Conservation (phyloP, 345 rosid species). For the Rhodomyrtus tomentosa region DNA sequence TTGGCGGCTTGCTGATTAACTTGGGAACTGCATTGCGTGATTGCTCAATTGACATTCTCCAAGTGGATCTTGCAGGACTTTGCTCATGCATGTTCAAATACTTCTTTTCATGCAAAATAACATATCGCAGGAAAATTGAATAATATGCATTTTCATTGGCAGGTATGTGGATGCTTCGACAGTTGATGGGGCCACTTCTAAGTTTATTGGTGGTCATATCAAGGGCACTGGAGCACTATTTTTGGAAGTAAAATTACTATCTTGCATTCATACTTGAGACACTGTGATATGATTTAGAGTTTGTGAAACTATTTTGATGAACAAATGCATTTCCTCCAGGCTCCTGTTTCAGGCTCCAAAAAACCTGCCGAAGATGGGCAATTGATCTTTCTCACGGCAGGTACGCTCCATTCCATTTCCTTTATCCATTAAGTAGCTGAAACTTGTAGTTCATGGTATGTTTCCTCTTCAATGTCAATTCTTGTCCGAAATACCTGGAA, state of each 20-base stretch:
- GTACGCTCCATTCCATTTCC: neutral
- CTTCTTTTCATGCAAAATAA: neutral
- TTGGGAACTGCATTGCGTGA: neutral
- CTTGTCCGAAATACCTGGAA: neutral
- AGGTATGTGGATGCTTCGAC: slow-evolving; percentile 94
- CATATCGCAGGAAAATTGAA: neutral
- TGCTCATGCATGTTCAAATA: neutral
- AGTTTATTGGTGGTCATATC: slow-evolving; percentile 40
- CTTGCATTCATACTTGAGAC: neutral
- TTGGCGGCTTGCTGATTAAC: neutral
- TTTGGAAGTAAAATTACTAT: slow-evolving; percentile 50
- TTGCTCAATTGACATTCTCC: neutral
- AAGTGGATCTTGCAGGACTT: neutral
- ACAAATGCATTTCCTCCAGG: slow-evolving; percentile 22
- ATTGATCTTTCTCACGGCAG: slow-evolving; percentile 75
- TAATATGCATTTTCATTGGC: neutral
- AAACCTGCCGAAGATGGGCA: slow-evolving; percentile 93
- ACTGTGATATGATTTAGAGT: neutral
- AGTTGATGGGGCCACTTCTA: slow-evolving; percentile 75
- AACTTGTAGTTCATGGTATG: neutral
- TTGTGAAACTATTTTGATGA: neutral
- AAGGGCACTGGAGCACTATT: slow-evolving; percentile 67
- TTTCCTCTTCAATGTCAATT: neutral
- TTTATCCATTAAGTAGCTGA: neutral
- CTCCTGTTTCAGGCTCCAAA: slow-evolving; percentile 95